Base-by-base conservation (phyloP, 1,284 basidiomycete species). In the Acaromyces ingoldii region DNA sequence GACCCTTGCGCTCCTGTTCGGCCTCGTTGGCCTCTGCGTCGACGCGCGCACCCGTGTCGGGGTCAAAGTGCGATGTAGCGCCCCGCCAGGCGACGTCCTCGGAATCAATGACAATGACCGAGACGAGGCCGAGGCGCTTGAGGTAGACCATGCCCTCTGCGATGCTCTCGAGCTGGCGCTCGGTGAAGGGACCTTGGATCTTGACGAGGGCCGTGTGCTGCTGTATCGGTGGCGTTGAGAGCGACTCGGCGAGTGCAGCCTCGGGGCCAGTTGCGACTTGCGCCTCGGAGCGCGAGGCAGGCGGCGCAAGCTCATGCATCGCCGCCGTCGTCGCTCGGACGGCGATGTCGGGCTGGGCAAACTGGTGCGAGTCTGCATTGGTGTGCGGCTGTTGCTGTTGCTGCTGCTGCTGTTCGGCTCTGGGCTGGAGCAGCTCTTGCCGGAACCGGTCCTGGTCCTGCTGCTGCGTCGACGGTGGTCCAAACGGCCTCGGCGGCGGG, bases 101-200 rank as follows among this genome's bases (percentile, higher is more conserved):
- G 65, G 89, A 84, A 64, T 98, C 95, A 44, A 97, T 82, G 44
- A 98, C 88, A 58, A 98, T 89, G 64, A 98, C 91, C 59, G 87
- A 87, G 61, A 96, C 87, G 15, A 99, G 82, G 2, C 95, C 95
- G 25, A 98, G 85, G 71, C 91, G 92, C 76, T 93, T 89, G 44
- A 99, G 83, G 73, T 96, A 91, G 44, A 91, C 87, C 79, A 99
- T 84, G 41, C 95, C 95, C 37, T 88, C 84, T 26, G 88, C 85
- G 62, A 99, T 89, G 72, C 90, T 92, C 62, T 91, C 87, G 53
- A 98, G 84, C 75, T 98, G 95, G 10, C 85, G 82, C 76, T 95
- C 87, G n/a, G 85, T 89, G 76, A 98, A 98, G 0, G 95, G 95
- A 2, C 93, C 91, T 76, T 98, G 95, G 11, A 98, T 80, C 77